Evolutionary conservation across 495 filamentous ascomycete genomes (phyloP), one percentile per base, ranked within the genome.

Genomic region (Articulospora tetracladia): DNA sequence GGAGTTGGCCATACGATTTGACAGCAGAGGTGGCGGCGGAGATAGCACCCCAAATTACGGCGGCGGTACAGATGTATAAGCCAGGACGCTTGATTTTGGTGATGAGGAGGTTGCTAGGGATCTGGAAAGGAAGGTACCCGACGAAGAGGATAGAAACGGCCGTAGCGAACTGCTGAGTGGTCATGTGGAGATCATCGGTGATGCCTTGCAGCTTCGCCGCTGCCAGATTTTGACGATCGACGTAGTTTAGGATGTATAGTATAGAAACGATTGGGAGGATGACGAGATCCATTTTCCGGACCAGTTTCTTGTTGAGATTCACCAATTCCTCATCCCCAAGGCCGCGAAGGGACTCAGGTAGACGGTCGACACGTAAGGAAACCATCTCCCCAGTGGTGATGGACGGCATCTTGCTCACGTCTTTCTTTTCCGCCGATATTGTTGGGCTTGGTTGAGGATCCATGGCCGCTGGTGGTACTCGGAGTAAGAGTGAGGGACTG

Each of bases 181-280:
- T 82, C 72, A 92, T 79, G 48, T 74, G 27, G 26, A 91, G 65
- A 65, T 87, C 82, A 32, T 84, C 79, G 15, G 81, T 72, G 27
- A 91, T 71, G 6, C 88, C 86, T 67, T 87, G 83, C 34, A 90
- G 87, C 55, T 87, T 88, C 10, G 88, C 88, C 66, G 90, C 90
- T 26, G 86, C 86, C 53, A 90, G 87, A 66, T 86, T 86, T 61
- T 72, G 66, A 22, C 74, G 69, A 61, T 74, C 71, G 63, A 74
- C 59, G 53, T 76, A 74, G 64, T 74, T 76, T 47, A 77, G 60
- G 34, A 77, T 72, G 57, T 71, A 73, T 44, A 74, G 58, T 30
- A 78, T 73, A 15, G 64, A 67, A n/a, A 77, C 70, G 10, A 69
- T 71, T 20, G 70, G 73, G 11, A 76, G 56, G 11, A 78, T 66